Evolutionary conservation across 495 filamentous ascomycete genomes (phyloP).

Genomic region (Staphylotrichum longicolle): DNA sequence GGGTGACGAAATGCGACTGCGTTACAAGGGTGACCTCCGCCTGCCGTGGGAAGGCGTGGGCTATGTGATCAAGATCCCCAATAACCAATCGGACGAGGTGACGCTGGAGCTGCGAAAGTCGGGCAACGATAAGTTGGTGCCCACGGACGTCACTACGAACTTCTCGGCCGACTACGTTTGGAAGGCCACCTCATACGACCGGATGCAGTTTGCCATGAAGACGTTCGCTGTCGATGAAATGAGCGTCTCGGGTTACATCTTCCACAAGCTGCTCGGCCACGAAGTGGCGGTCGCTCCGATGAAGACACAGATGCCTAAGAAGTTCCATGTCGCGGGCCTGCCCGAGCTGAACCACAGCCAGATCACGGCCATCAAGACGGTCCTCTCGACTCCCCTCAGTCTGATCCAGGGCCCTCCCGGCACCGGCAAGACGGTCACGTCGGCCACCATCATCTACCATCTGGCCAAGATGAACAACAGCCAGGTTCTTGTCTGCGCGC

Average conservation of each 20-base stretch:
- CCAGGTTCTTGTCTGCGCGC: constrained; percentile 93
- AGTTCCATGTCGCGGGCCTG: constrained; percentile 92
- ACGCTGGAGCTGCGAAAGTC: constrained; percentile 82
- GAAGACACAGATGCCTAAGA: constrained; percentile 95
- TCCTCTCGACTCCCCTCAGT: constrained; percentile 86
- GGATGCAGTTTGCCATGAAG: constrained; percentile 99
- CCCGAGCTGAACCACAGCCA: constrained; percentile 95
- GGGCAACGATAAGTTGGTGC: constrained; percentile 83
- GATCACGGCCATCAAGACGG: constrained; percentile 94
- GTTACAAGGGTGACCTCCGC: constrained; percentile 93
- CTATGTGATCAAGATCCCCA: constrained; percentile 99
- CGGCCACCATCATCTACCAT: constrained; percentile 97
- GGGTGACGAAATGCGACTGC: constrained; percentile 96
- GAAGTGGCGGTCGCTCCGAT: constrained; percentile 94
- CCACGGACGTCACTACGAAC: constrained; percentile 96
- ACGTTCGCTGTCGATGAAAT: constrained; percentile 97
- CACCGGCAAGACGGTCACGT: constrained; percentile 99
- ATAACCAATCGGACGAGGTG: constrained; percentile 98
- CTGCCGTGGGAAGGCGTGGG: constrained; percentile 96
- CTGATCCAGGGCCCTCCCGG: constrained; percentile 96
- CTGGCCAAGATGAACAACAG: constrained; percentile 92
- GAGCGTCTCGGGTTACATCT: constrained; percentile 98
- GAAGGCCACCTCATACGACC: constrained; percentile 98
- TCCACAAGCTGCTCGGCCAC: constrained; percentile 94
- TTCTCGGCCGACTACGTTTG: constrained; percentile 99